Conservation (phyloP, 805 yeast genomes). For the Brettanomyces sp. region DNA sequence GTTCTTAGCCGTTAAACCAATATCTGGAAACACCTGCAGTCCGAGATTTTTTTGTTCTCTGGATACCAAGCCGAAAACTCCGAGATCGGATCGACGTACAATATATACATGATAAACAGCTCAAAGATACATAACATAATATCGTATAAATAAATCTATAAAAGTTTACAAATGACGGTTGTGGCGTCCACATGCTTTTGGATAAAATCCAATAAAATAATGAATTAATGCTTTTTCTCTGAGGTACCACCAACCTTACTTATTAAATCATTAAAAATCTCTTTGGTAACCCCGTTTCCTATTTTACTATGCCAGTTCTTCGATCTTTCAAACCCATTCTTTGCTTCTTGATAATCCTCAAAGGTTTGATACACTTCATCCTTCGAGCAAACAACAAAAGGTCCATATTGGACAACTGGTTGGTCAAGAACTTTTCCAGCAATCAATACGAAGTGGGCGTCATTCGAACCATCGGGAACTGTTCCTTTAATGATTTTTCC, state of each 20-base stretch:
- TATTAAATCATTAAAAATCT: conserved; percentile 10
- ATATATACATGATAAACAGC: no score
- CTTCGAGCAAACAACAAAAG: conserved; percentile 71
- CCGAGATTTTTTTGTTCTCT: no score
- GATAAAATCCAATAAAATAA: no score
- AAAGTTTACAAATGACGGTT: no score
- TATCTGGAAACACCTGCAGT: no score
- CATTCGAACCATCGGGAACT: conserved; percentile 34
- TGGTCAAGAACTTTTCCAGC: conserved; percentile 73
- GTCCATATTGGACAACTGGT: conserved; percentile 79
- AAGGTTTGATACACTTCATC: conserved; percentile 64
- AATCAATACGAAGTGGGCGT: conserved; percentile 58
- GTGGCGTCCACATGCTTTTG: no score
- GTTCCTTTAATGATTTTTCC: conserved; percentile 54
- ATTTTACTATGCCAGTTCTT: conserved; percentile 45
- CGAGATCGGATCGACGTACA: no score
- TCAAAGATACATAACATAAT: no score
- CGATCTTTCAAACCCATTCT: conserved; percentile 64
- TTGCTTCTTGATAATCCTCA: conserved; percentile 57
- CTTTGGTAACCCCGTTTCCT: conserved; percentile 23
- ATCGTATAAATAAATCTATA: no score
- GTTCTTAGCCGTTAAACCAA: no score
- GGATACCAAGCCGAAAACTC: no score
- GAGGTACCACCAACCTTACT: not conserved
- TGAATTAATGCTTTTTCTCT: not conserved